These are phyloP conservation scores for Termitomyces bulborhizus DNA, from an alignment of 768 basidiomycete genomes.

Conservation along the genomic window DNA sequence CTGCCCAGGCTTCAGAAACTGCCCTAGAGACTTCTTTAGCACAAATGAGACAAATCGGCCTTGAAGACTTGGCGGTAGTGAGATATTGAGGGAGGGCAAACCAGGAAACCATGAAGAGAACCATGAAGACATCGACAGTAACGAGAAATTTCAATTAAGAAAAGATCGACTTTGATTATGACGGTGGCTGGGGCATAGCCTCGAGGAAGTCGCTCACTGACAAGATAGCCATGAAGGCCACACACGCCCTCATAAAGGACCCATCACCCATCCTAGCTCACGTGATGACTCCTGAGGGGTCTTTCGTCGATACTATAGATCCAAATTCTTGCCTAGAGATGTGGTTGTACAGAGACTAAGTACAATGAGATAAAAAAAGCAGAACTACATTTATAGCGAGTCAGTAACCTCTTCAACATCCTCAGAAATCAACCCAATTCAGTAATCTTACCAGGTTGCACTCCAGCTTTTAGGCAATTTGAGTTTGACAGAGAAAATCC, in stretches of 20 bases:
- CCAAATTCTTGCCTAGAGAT: too few relatives aligned
- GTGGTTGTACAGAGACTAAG: background rate
- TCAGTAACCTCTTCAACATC: conserved; percentile 1
- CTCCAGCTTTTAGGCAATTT: too few relatives aligned
- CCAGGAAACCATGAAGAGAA: conserved; percentile 55
- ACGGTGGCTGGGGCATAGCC: background rate
- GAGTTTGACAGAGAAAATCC: too few relatives aligned
- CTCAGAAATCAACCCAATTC: conserved; percentile 12
- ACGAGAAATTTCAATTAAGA: background rate
- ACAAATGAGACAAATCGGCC: conserved; percentile 86
- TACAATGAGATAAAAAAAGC: background rate
- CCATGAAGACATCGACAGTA: conserved; percentile 41
- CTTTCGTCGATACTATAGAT: too few relatives aligned
- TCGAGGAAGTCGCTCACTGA: background rate
- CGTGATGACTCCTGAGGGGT: too few relatives aligned
- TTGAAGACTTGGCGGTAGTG: conserved; percentile 70
- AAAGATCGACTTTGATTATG: background rate
- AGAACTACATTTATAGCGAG: background rate
- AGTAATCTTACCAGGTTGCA: too few relatives aligned
- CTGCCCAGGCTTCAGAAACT: conserved; percentile 84
- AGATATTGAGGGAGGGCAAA: conserved; percentile 60
- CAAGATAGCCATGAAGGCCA: background rate
- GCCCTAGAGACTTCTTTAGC: conserved; percentile 76
- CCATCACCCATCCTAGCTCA: too few relatives aligned
- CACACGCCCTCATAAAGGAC: too few relatives aligned